Base-by-base conservation (phyloP, 495 filamentous ascomycete genomes). In the Neurospora sp. region DNA sequence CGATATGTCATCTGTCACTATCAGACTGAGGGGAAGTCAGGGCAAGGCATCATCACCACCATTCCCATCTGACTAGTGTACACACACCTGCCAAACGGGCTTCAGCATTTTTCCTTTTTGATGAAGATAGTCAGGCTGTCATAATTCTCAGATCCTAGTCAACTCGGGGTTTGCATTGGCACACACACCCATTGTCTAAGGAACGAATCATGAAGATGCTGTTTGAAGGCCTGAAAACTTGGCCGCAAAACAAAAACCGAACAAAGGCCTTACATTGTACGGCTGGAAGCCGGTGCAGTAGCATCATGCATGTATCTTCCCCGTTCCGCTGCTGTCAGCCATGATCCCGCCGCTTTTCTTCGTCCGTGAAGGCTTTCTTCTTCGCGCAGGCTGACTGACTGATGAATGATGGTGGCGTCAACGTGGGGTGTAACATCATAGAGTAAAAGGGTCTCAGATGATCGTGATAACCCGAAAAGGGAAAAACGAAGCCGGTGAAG, bases 301-400 rank as follows among this genome's bases (percentile, higher is more conserved):
- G 77, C 70, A 73, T 62, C 71, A 76, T 80, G 78, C 71, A 76
- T 80, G 78, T 77, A 73, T 71, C 70, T 70, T 75, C 71, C 76
- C 78, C 72, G 75, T 75, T 77, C 77, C 75, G 75, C 75, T 6
- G 70, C 20, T 41, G 20, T 35, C 48, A 59, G 5, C 20, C 23
- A 59, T 59, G 20, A 59, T 59, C 11, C 27, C 14, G 5, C 20
- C 48, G 48, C 48, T 59, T 59, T 54, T 59, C 48, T 27, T 59
- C 18, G 23, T 23, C 48, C 11, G 23, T 59, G 20, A 27, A 59
- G 20, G 11, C 48, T 59, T 23, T 48, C 46, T 48, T 54, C 48
- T 27, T 59, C 20, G 20, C 20, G 48, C 11, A 27, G 11, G 23
- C 54, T 66, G 54, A 62, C 27, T 27, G 54, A 31, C 23, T 3